Base-by-base conservation (phyloP, 2,329 filamentous ascomycete genomes). In the Xylaria sp. region DNA sequence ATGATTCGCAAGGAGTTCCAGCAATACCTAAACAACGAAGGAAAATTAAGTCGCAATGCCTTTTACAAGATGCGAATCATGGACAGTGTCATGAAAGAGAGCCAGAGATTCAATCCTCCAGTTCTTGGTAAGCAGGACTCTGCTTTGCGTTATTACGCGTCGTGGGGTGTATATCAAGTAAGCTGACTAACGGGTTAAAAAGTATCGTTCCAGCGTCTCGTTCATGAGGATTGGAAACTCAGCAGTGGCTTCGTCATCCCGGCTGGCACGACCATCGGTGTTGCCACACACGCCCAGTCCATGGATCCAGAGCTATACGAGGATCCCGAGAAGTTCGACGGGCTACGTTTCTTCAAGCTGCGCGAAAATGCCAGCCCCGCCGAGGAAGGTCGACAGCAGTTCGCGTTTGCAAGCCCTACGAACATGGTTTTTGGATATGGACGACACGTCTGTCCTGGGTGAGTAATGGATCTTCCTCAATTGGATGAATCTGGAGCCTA, bases 51-150 rank as follows among this genome's bases (percentile, higher is more conserved):
- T 23, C 23, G 25, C 13, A 32, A 52, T 12, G 23, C 23, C 3
- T 52, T 25, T 32, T 52, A 28, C 50, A 28, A 48, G 20, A 64
- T 81, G 39, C 68, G 71, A 39, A 78, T 78, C 48, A 68, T 81
- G 8, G 80, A 82, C 48, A 78, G 76, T 60, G 78, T 81, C 61
- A 63, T 82, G 48, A 81, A 81, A 66, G 80, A 82, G 68, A 78
- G 75, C 48, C 75, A 79, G 58, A 68, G 80, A 9, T 52, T 78
- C 4, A 76, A 70, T 13, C 78, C 79, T 13, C 25, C 20, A 0
- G 50, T 52, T 12, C 20, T 32, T 28, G 50, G 23, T 52, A 52
- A 52, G 20, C 10, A 52, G 15, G 12, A 32, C 12, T 13, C 3
- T 8, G 10, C 9, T 28, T 52, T 28, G 50, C 12, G 3, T 28